A percentile compares a stretch with the other conserved stretches of the same genome.
Conservation (phyloP, 78 protist species). For the Dictyostelium capitatum region DNA sequence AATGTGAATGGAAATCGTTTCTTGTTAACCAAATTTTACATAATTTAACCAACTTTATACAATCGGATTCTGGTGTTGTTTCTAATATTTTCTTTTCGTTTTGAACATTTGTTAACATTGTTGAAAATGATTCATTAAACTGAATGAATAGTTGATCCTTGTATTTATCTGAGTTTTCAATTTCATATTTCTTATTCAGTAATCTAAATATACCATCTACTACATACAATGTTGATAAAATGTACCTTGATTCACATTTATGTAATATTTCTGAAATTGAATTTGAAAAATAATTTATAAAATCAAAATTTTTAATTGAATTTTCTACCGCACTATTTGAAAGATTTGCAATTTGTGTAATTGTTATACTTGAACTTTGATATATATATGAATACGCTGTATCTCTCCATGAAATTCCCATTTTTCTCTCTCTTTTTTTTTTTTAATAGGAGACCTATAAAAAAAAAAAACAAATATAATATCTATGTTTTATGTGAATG, state of each 20-base stretch:
- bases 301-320: not conserved
- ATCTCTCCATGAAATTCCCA: constrained; percentile 11
- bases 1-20: constrained; percentile 1
- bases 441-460: not conserved
- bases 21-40: constrained; percentile 6
- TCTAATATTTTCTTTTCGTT: constrained; percentile 21
- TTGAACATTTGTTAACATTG: not conserved
- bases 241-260: not conserved
- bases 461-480: too few species aligned
- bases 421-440: not conserved
- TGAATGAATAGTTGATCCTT: not conserved
- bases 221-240: constrained; percentile 18
- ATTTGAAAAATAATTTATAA: constrained; percentile 6
- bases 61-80: not conserved
- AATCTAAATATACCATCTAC: constrained; percentile 15
- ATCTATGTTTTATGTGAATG: too few species aligned
- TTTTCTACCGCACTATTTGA: not conserved
- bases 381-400: not conserved
- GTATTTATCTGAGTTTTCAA: not conserved
- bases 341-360: not conserved
- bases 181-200: not conserved
- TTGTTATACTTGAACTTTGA: not conserved
- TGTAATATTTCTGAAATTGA: not conserved
- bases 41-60: constrained; percentile 6
- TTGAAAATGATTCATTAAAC: not conserved